Evolutionary conservation across 1,284 basidiomycete species (phyloP).

Genomic region (Volvariella volvacea): DNA sequence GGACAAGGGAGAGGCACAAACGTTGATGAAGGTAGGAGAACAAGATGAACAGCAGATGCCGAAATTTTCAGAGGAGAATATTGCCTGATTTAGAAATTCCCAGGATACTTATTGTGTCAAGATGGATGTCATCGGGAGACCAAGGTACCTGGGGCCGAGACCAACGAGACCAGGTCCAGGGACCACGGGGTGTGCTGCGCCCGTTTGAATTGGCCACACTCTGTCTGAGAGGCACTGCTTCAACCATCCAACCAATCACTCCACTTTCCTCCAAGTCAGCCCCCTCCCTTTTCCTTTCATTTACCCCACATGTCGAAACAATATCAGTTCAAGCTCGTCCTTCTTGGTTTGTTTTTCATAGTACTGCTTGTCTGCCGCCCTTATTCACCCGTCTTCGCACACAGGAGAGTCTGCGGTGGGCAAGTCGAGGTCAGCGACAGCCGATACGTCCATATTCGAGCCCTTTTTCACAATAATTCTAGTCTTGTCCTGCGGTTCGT

Average conservation of each 20-base stretch:
- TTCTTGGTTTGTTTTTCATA: slow-evolving; percentile 58
- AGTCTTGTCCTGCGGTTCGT: slow-evolving; percentile 94
- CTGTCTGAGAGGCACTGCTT: no score
- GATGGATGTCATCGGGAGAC: no score
- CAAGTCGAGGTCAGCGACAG: slow-evolving; percentile 72
- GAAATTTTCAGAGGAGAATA: slow-evolving; percentile 14
- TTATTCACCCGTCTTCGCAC: slow-evolving; percentile 5
- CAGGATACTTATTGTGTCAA: no score
- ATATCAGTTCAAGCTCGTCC: slow-evolving; percentile 86
- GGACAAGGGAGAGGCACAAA: slow-evolving; percentile 14
- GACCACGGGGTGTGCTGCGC: slow-evolving; percentile 7
- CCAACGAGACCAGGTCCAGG: slow-evolving; percentile 3
- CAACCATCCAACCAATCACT: not conserved
- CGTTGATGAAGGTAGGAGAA: slow-evolving; percentile 19
- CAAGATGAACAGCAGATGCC: slow-evolving; percentile 7
- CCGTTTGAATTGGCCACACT: no score
- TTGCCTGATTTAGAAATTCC: slow-evolving; percentile 9
- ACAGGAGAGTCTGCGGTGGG: slow-evolving; percentile 95
- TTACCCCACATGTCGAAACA: slow-evolving; percentile 57
- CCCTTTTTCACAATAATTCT: slow-evolving; percentile 16
- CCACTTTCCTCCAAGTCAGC: slow-evolving; percentile 8
- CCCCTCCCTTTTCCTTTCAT: slow-evolving; percentile 3
- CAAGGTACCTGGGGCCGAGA: no score
- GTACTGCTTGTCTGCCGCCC: slow-evolving; percentile 6
- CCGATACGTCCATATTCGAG: slow-evolving; percentile 8